Evolutionary conservation across 352 stramenopile species (phyloP).

Genomic region (Peronospora farinosa): DNA sequence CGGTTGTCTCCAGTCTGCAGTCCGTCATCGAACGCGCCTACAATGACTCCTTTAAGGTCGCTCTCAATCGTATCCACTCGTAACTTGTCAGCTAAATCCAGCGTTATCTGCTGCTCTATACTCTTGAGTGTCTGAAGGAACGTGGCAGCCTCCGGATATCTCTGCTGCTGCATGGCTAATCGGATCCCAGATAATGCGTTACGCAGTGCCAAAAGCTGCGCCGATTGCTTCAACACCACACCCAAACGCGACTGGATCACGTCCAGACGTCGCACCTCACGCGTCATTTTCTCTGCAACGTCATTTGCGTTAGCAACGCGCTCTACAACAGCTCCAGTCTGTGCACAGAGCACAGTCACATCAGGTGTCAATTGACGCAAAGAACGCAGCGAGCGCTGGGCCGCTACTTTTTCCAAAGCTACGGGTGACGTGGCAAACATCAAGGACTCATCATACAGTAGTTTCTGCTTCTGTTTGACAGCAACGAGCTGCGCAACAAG

Average conservation of each 20-base stretch:
- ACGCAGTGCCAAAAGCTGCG: conserved; percentile 68
- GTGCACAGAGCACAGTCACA: conserved; percentile 60
- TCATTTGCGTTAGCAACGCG: conserved; percentile 83
- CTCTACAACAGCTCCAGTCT: conserved; percentile 77
- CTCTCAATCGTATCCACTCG: conserved; percentile 81
- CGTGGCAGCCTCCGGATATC: conserved; percentile 63
- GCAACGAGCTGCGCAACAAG: conserved; percentile 49
- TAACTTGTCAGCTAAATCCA: conserved; percentile 80
- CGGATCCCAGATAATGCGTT: conserved; percentile 71
- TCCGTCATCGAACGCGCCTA: conserved; percentile 56
- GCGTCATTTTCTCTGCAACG: conserved; percentile 86
- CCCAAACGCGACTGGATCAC: conserved; percentile 74
- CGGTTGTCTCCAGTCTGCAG: conserved; percentile 36
- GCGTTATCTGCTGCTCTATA: conserved; percentile 64
- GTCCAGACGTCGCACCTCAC: conserved; percentile 73
- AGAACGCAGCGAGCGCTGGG: conserved; percentile 42
- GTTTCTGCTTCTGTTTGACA: conserved; percentile 42
- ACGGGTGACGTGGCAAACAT: conserved; percentile 35
- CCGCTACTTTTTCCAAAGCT: conserved; percentile 49
- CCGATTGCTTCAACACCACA: conserved; percentile 50
- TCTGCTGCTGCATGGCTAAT: conserved; percentile 62
- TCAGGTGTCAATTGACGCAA: conserved; percentile 57
- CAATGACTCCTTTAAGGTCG: conserved; percentile 73
- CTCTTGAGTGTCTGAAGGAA: conserved; percentile 72
- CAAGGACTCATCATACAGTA: conserved; percentile 26